Conservation (phyloP, 2,329 filamentous ascomycete genomes). For the Diaporthe citrichinensis region DNA sequence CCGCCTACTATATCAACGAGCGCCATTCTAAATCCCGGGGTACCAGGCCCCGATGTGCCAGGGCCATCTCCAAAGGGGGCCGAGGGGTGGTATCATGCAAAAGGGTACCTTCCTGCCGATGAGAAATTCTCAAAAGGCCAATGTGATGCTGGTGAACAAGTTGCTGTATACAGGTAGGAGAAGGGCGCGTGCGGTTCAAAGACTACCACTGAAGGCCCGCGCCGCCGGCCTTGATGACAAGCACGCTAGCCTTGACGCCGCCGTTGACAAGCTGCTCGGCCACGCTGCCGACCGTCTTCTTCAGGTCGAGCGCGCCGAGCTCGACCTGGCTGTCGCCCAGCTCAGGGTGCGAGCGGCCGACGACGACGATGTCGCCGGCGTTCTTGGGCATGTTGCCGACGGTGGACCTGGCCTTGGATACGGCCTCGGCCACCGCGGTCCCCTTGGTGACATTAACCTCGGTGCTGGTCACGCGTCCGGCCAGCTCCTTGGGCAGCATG, state of each 20-base stretch:
- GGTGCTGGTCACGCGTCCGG: constrained; percentile 61
- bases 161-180: no score
- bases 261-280: constrained; percentile 72
- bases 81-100: neutral
- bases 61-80: neutral
- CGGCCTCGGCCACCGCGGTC: constrained; percentile 58
- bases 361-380: constrained; percentile 78
- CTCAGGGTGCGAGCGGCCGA: constrained; percentile 68
- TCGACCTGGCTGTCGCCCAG: constrained; percentile 45
- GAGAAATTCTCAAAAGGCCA: neutral
- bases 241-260: constrained; percentile 70
- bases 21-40: neutral
- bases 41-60: neutral
- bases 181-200: neutral
- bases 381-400: constrained; percentile 74
- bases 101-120: neutral
- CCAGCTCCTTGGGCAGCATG: constrained; percentile 51
- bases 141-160: neutral
- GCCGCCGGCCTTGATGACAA: constrained; percentile 47
- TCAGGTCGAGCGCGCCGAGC: constrained; percentile 56
- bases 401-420: constrained; percentile 69
- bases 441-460: constrained; percentile 59
- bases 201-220: constrained; percentile 25
- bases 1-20: neutral
- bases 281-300: constrained; percentile 70